A percentile compares a stretch with the other conserved stretches of the same genome.
These are phyloP conservation scores for Lachnellula cervina DNA, from an alignment of 2,329 filamentous ascomycete species.

Conservation along the genomic window DNA sequence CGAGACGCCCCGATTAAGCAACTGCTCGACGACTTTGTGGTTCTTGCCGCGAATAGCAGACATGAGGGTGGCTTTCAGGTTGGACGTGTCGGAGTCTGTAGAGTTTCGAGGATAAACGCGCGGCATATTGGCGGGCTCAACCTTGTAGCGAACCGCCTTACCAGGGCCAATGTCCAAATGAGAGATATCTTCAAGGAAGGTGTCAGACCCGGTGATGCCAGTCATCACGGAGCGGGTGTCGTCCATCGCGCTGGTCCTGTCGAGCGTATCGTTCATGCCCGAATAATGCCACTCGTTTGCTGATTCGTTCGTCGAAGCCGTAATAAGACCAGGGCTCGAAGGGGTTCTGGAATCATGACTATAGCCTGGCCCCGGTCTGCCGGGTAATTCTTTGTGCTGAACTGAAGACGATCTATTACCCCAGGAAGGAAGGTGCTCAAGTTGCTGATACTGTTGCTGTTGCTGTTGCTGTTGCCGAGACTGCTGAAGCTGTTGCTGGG, in stretches of 20 bases:
- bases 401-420: conserved; percentile 9
- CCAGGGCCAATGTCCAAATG: conserved; percentile 38
- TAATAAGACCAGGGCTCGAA: no score
- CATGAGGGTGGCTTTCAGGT: conserved; percentile 44
- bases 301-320: no score
- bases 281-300: no score
- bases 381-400: not conserved
- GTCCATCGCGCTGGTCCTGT: conserved; percentile 18
- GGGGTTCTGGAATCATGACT: not conserved
- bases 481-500: not conserved
- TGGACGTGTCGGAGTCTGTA: conserved; percentile 38
- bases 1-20: conserved; percentile 53
- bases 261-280: not conserved
- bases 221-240: conserved; percentile 27
- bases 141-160: conserved; percentile 46
- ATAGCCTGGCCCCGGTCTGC: no score
- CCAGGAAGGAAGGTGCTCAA: conserved; percentile 8
- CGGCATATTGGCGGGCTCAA: conserved; percentile 47
- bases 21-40: conserved; percentile 51
- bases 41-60: conserved; percentile 53
- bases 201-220: conserved; percentile 32
- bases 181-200: conserved; percentile 34
- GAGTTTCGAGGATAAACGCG: conserved; percentile 46
- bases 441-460: conserved; percentile 9
- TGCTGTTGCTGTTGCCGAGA: conserved; percentile 10